These are phyloP conservation scores for Antrodiella citrinella DNA, from an alignment of 768 basidiomycete species.

Conservation along the genomic window DNA sequence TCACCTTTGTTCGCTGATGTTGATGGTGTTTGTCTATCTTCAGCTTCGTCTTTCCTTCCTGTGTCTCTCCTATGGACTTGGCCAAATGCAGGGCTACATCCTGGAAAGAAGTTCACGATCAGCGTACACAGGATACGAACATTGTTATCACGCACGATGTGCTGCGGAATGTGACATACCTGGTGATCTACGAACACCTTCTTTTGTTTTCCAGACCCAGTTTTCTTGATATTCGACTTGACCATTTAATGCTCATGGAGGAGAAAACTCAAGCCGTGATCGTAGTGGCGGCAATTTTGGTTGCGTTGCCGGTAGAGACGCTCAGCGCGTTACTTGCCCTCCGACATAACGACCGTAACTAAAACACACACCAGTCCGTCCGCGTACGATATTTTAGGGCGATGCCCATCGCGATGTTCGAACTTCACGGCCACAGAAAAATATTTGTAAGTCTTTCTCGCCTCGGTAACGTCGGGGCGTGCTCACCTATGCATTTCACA, in stretches of 20 bases:
- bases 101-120: slow-evolving; percentile 4
- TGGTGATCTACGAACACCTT: slow-evolving; percentile 17
- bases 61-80: slow-evolving; percentile 10
- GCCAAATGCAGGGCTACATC: slow-evolving; percentile 16
- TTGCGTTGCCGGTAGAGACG: neutral
- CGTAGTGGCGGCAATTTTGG: neutral
- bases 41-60: slow-evolving; percentile 13
- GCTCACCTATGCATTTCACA: neutral
- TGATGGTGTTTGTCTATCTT: slow-evolving; percentile 10
- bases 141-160: neutral
- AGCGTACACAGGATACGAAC: neutral
- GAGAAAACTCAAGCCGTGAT: neutral
- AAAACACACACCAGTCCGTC: neutral
- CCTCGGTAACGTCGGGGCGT: neutral
- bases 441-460: neutral
- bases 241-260: neutral
- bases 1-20: slow-evolving; percentile 2
- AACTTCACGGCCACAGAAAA: too few relatives aligned
- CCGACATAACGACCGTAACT: neutral
- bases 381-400: neutral
- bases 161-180: slow-evolving; percentile 4
- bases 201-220: slow-evolving; percentile 5
- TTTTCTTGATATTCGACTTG: neutral
- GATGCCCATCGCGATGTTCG: neutral
- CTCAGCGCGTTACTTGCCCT: neutral